phyloP scores from a whole-genome alignment of 2,329 filamentous ascomycete genomes.

The Thielaviopsis musarum region DNA sequence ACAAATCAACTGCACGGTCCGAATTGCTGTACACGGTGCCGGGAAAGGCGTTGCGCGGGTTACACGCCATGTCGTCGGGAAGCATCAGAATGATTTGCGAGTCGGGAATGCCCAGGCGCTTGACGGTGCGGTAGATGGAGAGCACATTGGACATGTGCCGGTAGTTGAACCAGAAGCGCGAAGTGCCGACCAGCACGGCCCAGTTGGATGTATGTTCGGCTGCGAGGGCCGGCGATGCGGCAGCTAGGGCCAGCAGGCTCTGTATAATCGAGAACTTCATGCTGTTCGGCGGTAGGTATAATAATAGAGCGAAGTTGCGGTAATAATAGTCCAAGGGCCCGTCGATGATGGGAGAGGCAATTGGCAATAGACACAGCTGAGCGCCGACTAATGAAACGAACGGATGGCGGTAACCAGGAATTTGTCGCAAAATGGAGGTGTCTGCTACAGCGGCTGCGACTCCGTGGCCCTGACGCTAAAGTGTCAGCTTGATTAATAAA shows the following conservation, averaged over 20 bases:
- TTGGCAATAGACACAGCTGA: too few species aligned
- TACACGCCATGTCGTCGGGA: constrained; percentile 99
- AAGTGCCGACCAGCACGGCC: constrained; percentile 97
- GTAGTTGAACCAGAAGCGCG: constrained; percentile 99
- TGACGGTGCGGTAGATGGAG: constrained; percentile 93
- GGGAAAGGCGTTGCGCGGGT: constrained; percentile 93
- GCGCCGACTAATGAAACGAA: too few species aligned
- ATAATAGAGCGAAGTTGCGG: neutral
- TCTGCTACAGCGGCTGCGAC: too few species aligned
- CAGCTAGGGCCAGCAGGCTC: constrained; percentile 29
- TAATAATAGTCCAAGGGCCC: too few species aligned
- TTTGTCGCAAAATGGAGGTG: too few species aligned
- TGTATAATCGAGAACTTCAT: constrained; percentile 28
- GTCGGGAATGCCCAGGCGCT: constrained; percentile 91
- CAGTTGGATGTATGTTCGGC: constrained; percentile 93
- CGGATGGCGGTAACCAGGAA: too few species aligned
- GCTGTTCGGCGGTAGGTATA: neutral
- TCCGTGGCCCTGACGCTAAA: too few species aligned
- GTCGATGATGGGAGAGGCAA: too few species aligned
- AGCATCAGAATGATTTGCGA: constrained; percentile 99
- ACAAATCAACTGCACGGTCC: constrained; percentile 84
- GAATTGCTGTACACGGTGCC: constrained; percentile 98
- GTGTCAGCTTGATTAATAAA: too few species aligned
- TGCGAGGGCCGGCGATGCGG: constrained; percentile 23
- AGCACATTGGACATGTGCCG: constrained; percentile 94